These are phyloP conservation scores for Protomyces lactucae-debilis DNA, from an alignment of 1,139 yeast genomes.

Conservation along the genomic window DNA sequence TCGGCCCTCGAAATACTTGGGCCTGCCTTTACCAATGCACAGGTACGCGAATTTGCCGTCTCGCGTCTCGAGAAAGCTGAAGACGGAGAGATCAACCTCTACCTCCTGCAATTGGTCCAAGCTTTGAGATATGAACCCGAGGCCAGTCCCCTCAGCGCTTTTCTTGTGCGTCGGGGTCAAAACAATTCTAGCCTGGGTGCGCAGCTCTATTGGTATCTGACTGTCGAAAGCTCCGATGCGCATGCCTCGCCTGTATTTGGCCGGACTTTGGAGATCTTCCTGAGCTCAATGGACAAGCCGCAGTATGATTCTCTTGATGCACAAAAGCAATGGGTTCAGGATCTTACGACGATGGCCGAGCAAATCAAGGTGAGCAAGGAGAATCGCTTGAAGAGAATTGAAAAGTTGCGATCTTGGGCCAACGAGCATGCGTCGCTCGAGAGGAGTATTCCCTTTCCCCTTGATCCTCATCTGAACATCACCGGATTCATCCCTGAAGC, in stretches of 20 bases:
- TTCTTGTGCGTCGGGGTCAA: slow-evolving; percentile 2
- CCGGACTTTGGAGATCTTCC: slow-evolving; percentile 1
- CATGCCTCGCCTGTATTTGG: slow-evolving; percentile 12
- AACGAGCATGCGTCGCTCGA: slow-evolving; percentile 40
- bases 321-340: slow-evolving; percentile 38
- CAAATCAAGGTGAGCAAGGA: slow-evolving; percentile 36
- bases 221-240: slow-evolving; percentile 44
- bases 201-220: slow-evolving; percentile 63
- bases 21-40: slow-evolving; percentile 55
- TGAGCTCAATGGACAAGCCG: slow-evolving; percentile 46
- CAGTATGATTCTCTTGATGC: slow-evolving; percentile 47
- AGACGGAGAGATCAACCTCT: slow-evolving; percentile 51
- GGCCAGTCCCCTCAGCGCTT: slow-evolving; percentile 4
- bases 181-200: slow-evolving; percentile 9
- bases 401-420: slow-evolving; percentile 51
- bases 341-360: slow-evolving; percentile 34
- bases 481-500: slow-evolving; percentile 46
- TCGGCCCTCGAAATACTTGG: slow-evolving; percentile 88
- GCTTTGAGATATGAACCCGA: slow-evolving; percentile 70
- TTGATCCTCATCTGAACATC: slow-evolving; percentile 40
- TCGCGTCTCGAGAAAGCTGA: slow-evolving; percentile 71
- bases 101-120: slow-evolving; percentile 83
- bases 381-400: slow-evolving; percentile 44
- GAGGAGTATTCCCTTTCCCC: slow-evolving; percentile 34
- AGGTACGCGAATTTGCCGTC: slow-evolving; percentile 79